Conservation (phyloP, 2,329 filamentous ascomycete genomes). For the Apiospora phragmitis region DNA sequence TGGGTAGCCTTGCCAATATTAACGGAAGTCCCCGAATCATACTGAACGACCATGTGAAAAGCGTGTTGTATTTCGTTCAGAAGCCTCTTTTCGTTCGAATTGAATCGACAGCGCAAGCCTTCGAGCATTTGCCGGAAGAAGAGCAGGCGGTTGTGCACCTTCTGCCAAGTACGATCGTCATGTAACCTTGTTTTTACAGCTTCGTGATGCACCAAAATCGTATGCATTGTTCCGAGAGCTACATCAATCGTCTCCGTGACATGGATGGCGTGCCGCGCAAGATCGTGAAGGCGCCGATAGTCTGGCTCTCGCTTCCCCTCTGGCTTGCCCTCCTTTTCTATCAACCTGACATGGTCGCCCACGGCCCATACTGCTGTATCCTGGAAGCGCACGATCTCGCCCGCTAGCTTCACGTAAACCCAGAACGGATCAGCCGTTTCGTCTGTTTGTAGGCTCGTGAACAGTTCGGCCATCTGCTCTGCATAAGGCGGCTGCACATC, state of each 20-base stretch:
- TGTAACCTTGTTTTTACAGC: neutral
- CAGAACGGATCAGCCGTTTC: conserved; percentile 34
- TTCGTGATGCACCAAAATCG: conserved; percentile 35
- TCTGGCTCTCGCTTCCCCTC: conserved; percentile 29
- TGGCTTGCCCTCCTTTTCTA: conserved; percentile 28
- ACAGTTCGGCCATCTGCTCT: conserved; percentile 11
- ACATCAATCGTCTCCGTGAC: conserved; percentile 43
- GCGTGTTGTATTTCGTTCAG: conserved; percentile 56
- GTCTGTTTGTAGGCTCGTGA: conserved; percentile 12
- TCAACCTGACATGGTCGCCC: conserved; percentile 33
- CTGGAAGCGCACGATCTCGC: conserved; percentile 32
- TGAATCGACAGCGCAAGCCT: conserved; percentile 37
- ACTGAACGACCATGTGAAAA: conserved; percentile 45
- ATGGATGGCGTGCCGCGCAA: conserved; percentile 45
- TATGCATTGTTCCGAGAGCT: conserved; percentile 35
- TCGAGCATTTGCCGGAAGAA: conserved; percentile 35
- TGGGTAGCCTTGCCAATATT: conserved; percentile 40
- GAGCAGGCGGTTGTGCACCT: conserved; percentile 32
- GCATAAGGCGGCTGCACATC: conserved; percentile 20
- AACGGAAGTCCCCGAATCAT: conserved; percentile 39
- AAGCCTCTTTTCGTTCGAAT: conserved; percentile 45
- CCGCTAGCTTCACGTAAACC: conserved; percentile 33
- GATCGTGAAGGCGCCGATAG: conserved; percentile 40
- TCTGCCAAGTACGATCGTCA: conserved; percentile 10
- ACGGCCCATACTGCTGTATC: conserved; percentile 41